Conservation (phyloP, 306 rosid genomes). For the Trifolium dubium region DNA sequence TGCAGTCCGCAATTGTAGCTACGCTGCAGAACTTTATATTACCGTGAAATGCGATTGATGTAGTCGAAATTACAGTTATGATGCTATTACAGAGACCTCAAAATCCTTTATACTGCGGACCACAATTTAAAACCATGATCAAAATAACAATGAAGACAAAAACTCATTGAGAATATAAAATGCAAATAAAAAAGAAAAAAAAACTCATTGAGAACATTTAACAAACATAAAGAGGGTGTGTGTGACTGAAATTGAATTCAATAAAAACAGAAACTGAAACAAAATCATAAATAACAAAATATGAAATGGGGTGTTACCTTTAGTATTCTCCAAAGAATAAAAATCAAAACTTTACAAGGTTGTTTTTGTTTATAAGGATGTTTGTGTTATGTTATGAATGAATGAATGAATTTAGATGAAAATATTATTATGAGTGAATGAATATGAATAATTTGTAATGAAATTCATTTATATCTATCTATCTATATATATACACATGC, state of each 20-base stretch:
- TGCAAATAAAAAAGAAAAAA: neutral
- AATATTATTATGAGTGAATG: slow-evolving; percentile 43
- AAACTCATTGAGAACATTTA: slow-evolving; percentile 19
- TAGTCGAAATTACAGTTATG: neutral
- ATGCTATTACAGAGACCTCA: neutral
- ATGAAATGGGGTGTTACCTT: slow-evolving; percentile 45
- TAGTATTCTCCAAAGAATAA: slow-evolving; percentile 43
- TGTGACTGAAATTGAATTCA: neutral
- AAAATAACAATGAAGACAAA: slow-evolving; percentile 9
- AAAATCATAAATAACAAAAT: neutral
- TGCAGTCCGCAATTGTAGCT: neutral
- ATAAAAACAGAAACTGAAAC: no score
- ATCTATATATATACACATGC: slow-evolving; percentile 25
- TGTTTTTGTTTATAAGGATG: slow-evolving; percentile 31
- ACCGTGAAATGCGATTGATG: neutral
- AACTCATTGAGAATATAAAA: slow-evolving; percentile 17
- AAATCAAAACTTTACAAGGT: slow-evolving; percentile 43
- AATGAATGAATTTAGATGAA: slow-evolving; percentile 44
- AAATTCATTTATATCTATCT: slow-evolving; percentile 48
- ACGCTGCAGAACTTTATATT: neutral
- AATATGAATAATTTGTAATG: slow-evolving; percentile 44
- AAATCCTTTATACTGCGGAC: neutral
- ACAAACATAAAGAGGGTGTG: slow-evolving; percentile 10
- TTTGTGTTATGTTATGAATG: neutral
- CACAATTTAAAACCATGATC: neutral